A percentile compares a stretch with the other conserved stretches of the same genome.
These are phyloP conservation scores for Gossypium lobatum DNA, from an alignment of 441 rosid genomes.

Conservation along the genomic window DNA sequence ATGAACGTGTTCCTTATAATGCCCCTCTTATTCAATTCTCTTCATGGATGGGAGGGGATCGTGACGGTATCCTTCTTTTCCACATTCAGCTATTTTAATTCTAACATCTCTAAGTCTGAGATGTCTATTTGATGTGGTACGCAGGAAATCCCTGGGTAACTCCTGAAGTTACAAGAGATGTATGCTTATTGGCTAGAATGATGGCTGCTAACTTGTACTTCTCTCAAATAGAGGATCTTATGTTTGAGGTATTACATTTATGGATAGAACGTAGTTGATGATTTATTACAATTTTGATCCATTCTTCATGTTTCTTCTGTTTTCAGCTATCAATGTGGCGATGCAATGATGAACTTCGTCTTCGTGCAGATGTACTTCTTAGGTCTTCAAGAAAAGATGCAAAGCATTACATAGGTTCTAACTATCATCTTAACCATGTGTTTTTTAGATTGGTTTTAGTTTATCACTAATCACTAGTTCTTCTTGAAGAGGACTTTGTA, in stretches of 20 bases:
- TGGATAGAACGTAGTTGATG: background rate
- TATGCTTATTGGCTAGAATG: constrained; percentile 74
- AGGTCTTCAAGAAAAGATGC: constrained; percentile 37
- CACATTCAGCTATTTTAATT: background rate
- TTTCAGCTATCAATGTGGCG: constrained; percentile 54
- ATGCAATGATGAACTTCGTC: constrained; percentile 41
- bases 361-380: constrained; percentile 34
- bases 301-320: background rate
- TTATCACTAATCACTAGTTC: background rate
- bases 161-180: constrained; percentile 76
- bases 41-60: constrained; percentile 98
- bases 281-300: background rate
- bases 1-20: constrained; percentile 71
- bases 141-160: constrained; percentile 75
- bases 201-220: constrained; percentile 77
- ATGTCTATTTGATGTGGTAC: constrained; percentile 1
- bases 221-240: constrained; percentile 69
- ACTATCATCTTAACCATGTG: background rate
- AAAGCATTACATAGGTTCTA: constrained; percentile 44
- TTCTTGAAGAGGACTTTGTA: background rate
- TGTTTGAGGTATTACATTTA: constrained; percentile 57
- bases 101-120: background rate
- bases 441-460: background rate
- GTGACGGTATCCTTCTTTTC: constrained; percentile 54
- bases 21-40: constrained; percentile 86